phyloP scores from a whole-genome alignment of 2,329 filamentous ascomycete genomes.

The Xylariaceae sp. region DNA sequence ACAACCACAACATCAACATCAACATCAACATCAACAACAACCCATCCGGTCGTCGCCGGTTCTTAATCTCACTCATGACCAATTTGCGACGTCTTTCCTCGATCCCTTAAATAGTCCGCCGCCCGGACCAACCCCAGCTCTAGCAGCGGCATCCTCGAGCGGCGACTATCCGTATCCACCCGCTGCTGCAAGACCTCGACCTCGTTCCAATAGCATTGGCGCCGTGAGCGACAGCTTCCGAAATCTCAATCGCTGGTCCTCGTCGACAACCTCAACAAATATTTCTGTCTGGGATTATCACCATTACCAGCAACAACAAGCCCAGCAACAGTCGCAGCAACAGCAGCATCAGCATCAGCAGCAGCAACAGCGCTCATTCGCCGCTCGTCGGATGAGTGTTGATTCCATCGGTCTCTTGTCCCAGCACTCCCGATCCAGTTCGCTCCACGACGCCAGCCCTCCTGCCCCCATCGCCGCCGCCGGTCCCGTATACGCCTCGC shows the following conservation, averaged over 20 bases:
- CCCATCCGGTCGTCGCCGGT: slow-evolving; percentile 12
- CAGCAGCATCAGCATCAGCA: slow-evolving; percentile 26
- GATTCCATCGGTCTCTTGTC: slow-evolving; percentile 37
- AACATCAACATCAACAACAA: neutral
- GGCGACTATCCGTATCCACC: slow-evolving; percentile 7
- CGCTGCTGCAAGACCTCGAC: slow-evolving; percentile 13
- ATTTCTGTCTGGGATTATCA: slow-evolving; percentile 33
- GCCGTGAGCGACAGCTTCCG: slow-evolving; percentile 41
- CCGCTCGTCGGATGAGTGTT: slow-evolving; percentile 40
- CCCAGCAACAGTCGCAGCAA: slow-evolving; percentile 24
- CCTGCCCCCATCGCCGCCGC: slow-evolving; percentile 8
- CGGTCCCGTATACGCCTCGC: slow-evolving; percentile 23
- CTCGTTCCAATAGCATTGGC: slow-evolving; percentile 25
- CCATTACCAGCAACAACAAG: slow-evolving; percentile 21
- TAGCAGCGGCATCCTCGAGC: slow-evolving; percentile 8
- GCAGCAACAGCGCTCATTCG: slow-evolving; percentile 29
- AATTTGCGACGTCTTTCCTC: slow-evolving; percentile 16
- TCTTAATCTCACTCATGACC: slow-evolving; percentile 13
- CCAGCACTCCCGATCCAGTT: slow-evolving; percentile 10
- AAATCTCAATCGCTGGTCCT: slow-evolving; percentile 51
- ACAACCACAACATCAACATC: neutral
- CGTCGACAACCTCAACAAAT: slow-evolving; percentile 48
- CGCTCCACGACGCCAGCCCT: slow-evolving; percentile 6
- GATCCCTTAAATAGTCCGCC: slow-evolving; percentile 14
- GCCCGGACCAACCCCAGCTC: slow-evolving; percentile 1